These are phyloP conservation scores for Tubosaeta sp. DNA, from an alignment of 768 basidiomycete genomes.

Conservation along the genomic window DNA sequence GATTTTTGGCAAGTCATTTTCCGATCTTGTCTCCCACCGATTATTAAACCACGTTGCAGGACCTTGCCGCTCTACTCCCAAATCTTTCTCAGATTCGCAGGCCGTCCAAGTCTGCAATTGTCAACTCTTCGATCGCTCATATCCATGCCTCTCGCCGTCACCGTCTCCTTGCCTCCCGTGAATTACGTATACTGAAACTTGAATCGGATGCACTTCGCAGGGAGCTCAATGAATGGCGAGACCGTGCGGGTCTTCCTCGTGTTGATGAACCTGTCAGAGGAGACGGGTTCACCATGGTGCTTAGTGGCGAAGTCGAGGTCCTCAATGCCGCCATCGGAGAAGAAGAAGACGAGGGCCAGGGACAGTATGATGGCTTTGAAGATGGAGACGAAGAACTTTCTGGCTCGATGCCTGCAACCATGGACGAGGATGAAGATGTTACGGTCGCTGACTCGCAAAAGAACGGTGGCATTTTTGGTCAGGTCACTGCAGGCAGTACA, in stretches of 20 bases:
- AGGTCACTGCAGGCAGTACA: slow-evolving; percentile 29
- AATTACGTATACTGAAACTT: slow-evolving; percentile 71
- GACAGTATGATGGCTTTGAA: slow-evolving; percentile 35
- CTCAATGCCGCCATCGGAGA: slow-evolving; percentile 50
- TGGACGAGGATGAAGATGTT: slow-evolving; percentile 32
- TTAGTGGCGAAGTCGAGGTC: slow-evolving; percentile 68
- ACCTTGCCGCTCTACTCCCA: slow-evolving; percentile 87
- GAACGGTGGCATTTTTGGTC: slow-evolving; percentile 30
- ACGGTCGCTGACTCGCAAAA: slow-evolving; percentile 27
- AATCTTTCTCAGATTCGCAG: slow-evolving; percentile 88
- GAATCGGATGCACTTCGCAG: slow-evolving; percentile 85
- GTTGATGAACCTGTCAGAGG: slow-evolving; percentile 71
- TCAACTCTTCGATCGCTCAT: slow-evolving; percentile 91
- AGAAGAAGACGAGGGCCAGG: slow-evolving; percentile 48
- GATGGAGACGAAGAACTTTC: slow-evolving; percentile 41
- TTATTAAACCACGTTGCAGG: slow-evolving; percentile 40
- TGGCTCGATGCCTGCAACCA: slow-evolving; percentile 19
- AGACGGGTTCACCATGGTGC: slow-evolving; percentile 68
- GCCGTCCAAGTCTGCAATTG: slow-evolving; percentile 94
- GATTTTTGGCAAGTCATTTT: slow-evolving; percentile 68
- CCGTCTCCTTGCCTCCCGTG: slow-evolving; percentile 74
- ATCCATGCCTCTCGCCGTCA: slow-evolving; percentile 80
- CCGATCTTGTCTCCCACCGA: slow-evolving; percentile 7
- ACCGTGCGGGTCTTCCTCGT: slow-evolving; percentile 63
- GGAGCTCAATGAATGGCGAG: slow-evolving; percentile 93